Evolutionary conservation across 805 yeast genomes (phyloP).

Genomic region (Saccharomycopsis lassenensis): DNA sequence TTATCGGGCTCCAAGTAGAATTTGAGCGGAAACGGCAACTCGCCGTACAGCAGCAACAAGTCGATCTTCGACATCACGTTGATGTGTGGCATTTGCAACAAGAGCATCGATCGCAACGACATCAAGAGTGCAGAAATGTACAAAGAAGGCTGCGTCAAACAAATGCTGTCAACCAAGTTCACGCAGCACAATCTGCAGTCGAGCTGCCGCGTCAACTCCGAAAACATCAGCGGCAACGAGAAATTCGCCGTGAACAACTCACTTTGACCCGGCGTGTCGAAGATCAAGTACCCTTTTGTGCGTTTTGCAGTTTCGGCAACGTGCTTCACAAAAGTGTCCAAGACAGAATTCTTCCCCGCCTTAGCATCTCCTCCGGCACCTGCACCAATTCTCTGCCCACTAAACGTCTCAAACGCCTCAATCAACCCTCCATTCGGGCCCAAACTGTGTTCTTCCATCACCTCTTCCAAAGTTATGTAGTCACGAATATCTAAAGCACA

Average conservation of each 20-base stretch:
- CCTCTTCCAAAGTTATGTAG: conserved; percentile 43
- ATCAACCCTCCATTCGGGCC: conserved; percentile 83
- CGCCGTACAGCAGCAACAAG: conserved; percentile 63
- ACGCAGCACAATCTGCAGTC: conserved; percentile 77
- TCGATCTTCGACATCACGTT: conserved; percentile 92
- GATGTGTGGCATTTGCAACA: conserved; percentile 83
- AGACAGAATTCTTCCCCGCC: background rate
- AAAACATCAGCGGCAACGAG: conserved; percentile 59
- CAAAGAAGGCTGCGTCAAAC: conserved; percentile 78
- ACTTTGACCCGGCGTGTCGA: conserved; percentile 95
- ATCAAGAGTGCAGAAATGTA: conserved; percentile 73
- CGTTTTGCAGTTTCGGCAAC: conserved; percentile 45
- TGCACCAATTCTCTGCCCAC: too few relatives aligned
- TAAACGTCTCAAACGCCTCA: conserved; percentile 63
- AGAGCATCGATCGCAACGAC: conserved; percentile 85
- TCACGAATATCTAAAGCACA: conserved; percentile 48
- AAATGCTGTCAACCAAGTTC: conserved; percentile 72
- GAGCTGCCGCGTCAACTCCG: conserved; percentile 46
- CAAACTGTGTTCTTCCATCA: conserved; percentile 42
- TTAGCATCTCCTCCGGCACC: conserved; percentile 1
- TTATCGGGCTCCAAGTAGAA: conserved; percentile 92
- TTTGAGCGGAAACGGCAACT: conserved; percentile 69
- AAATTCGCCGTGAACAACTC: conserved; percentile 88
- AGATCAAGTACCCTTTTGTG: conserved; percentile 55
- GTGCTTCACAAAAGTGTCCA: conserved; percentile 36